Conservation (phyloP, 2,329 filamentous ascomycete genomes). For the Talaromyces sp. region DNA sequence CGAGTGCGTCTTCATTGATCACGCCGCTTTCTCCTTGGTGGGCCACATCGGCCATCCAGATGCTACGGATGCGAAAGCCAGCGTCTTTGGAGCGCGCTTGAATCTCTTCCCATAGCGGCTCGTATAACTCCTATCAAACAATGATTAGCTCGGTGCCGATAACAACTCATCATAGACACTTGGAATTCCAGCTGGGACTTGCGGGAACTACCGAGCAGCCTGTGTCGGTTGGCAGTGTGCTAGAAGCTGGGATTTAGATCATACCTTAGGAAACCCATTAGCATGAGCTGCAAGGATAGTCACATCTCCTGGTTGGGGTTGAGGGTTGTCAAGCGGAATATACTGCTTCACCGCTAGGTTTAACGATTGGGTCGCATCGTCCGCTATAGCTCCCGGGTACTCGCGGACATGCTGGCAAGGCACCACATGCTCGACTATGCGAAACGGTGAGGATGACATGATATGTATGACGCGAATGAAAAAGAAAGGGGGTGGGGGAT, state of each 20-base stretch:
- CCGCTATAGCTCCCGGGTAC: constrained; percentile 72
- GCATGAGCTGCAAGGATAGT: constrained; percentile 87
- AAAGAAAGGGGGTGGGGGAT: not conserved
- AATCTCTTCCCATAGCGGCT: constrained; percentile 87
- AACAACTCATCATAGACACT: not conserved
- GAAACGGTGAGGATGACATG: constrained; percentile 46
- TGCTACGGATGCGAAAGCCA: constrained; percentile 72
- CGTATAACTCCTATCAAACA: constrained; percentile 74
- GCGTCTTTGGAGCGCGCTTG: constrained; percentile 58
- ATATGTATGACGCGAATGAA: not conserved
- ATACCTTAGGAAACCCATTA: constrained; percentile 88
- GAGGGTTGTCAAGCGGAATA: constrained; percentile 69
- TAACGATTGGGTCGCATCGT: constrained; percentile 73
- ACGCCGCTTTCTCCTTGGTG: constrained; percentile 79
- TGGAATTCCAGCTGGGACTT: no score
- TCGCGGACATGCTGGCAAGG: constrained; percentile 79
- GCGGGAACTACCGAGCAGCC: no score
- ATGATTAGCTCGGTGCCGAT: constrained; percentile 7
- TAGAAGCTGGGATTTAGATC: not conserved
- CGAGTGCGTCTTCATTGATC: constrained; percentile 73
- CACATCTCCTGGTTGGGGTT: constrained; percentile 72
- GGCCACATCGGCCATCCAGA: constrained; percentile 90
- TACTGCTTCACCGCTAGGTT: constrained; percentile 85
- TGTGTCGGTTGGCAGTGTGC: not conserved
- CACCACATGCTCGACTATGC: constrained; percentile 73